These are phyloP conservation scores for Puccinia sorghi DNA, from an alignment of 1,284 basidiomycete species.

Conservation along the genomic window DNA sequence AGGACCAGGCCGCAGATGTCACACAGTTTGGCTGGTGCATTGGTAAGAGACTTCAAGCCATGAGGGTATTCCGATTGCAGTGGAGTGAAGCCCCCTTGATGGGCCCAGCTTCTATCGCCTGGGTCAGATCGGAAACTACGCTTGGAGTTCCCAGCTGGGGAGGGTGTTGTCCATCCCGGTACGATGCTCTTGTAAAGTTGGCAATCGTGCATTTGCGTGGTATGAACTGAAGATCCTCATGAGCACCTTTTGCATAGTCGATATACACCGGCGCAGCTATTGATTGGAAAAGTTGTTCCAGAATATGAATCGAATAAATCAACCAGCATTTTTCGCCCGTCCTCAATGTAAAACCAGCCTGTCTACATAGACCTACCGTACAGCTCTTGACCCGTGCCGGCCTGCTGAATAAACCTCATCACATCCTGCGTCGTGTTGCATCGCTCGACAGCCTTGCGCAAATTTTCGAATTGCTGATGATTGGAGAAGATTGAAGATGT, in stretches of 20 bases:
- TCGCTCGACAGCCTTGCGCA: slow-evolving; percentile 24
- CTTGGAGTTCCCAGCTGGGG: slow-evolving; percentile 6
- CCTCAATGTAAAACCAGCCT: too few species aligned
- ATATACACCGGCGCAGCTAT: slow-evolving; percentile 42
- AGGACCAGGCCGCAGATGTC: too few species aligned
- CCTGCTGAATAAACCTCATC: slow-evolving; percentile 31
- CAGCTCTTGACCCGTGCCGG: slow-evolving; percentile 32
- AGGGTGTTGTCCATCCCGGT: slow-evolving; percentile 6
- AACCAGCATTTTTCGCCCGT: too few species aligned
- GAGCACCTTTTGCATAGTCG: slow-evolving; percentile 36
- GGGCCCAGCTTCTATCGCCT: slow-evolving; percentile 10
- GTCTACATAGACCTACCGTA: slow-evolving; percentile 26
- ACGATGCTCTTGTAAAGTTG: slow-evolving; percentile 27
- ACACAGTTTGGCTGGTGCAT: too few species aligned
- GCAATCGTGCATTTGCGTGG: slow-evolving; percentile 15
- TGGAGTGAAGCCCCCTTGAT: not conserved
- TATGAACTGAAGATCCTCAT: slow-evolving; percentile 15
- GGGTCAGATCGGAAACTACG: slow-evolving; percentile 9
- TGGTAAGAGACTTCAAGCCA: too few species aligned
- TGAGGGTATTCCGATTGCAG: too few species aligned
- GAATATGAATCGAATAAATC: too few species aligned
- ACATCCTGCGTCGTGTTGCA: slow-evolving; percentile 38
- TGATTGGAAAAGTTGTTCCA: too few species aligned
- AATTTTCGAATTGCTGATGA: slow-evolving; percentile 38
- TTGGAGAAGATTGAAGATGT: too few species aligned